A percentile compares a stretch with the other conserved stretches of the same genome.
phyloP scores from a whole-genome alignment of 2,329 filamentous ascomycete species.

The Alternaria brassicicola region DNA sequence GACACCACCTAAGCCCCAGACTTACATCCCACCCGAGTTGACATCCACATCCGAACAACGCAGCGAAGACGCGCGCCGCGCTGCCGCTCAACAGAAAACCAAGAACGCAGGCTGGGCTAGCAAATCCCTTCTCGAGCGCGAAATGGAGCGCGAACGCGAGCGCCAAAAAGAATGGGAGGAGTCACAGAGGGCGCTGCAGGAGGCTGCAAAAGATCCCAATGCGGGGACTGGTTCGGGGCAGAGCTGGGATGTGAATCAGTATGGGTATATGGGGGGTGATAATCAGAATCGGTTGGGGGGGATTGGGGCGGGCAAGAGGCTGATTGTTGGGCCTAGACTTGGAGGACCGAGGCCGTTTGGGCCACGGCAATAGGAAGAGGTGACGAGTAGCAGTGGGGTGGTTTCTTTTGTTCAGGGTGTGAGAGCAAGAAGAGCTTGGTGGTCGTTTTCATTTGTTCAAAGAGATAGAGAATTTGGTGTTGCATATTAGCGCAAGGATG shows the following conservation, averaged over 20 bases:
- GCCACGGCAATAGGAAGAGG: too few species aligned
- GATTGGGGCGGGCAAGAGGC: conserved; percentile 67
- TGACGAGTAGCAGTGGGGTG: too few species aligned
- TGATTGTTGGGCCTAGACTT: conserved; percentile 75
- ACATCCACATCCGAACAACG: conserved; percentile 66
- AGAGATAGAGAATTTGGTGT: too few species aligned
- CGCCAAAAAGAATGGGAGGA: conserved; percentile 82
- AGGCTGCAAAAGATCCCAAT: conserved; percentile 59
- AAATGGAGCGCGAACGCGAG: conserved; percentile 81
- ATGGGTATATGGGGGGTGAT: conserved; percentile 77
- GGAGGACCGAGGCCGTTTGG: conserved; percentile 72
- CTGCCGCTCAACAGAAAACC: conserved; percentile 64
- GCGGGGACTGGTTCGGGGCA: conserved; percentile 72
- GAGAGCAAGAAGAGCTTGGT: too few species aligned
- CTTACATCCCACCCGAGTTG: conserved; percentile 57
- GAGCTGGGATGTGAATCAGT: conserved; percentile 78
- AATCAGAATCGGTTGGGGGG: conserved; percentile 70
- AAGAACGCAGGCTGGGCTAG: conserved; percentile 68
- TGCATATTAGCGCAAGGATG: too few species aligned
- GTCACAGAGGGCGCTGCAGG: conserved; percentile 68
- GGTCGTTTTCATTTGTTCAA: too few species aligned
- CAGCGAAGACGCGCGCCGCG: conserved; percentile 65
- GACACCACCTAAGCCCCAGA: conserved; percentile 49
- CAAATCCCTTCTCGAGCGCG: conserved; percentile 75
- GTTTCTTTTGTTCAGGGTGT: too few species aligned